phyloP scores from a whole-genome alignment of 805 yeast species.

The Nakazawaea peltata region DNA sequence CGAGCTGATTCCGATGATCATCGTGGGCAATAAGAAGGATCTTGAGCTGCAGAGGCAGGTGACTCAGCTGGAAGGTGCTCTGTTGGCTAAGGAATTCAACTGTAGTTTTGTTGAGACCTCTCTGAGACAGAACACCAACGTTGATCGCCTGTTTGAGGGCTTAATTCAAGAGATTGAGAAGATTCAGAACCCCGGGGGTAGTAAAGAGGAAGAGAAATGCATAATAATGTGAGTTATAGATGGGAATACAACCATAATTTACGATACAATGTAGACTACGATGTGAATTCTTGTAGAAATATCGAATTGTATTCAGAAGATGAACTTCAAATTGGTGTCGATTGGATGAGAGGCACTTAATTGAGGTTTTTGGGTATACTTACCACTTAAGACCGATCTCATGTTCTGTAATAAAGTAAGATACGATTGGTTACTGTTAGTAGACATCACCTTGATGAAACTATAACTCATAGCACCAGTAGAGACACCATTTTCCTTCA shows the following conservation, averaged over 20 bases:
- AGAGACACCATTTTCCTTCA: slow-evolving; percentile 50
- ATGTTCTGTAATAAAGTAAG: slow-evolving; percentile 62
- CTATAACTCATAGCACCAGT: slow-evolving; percentile 80
- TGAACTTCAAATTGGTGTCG: slow-evolving; percentile 39
- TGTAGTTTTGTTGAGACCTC: slow-evolving; percentile 41
- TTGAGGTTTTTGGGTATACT: slow-evolving; percentile 80
- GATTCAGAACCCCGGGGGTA: slow-evolving; percentile 44
- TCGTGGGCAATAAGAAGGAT: slow-evolving; percentile 47
- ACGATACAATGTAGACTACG: too few relatives aligned
- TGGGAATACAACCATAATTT: too few relatives aligned
- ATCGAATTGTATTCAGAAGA: too few relatives aligned
- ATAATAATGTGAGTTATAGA: slow-evolving; percentile 36
- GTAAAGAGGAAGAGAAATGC: slow-evolving; percentile 38
- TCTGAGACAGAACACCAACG: slow-evolving; percentile 38
- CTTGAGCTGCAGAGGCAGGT: slow-evolving; percentile 51
- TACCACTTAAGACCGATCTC: slow-evolving; percentile 50
- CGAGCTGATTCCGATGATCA: slow-evolving; percentile 38
- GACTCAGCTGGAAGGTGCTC: slow-evolving; percentile 40
- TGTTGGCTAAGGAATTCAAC: slow-evolving; percentile 33
- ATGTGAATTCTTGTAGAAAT: too few relatives aligned
- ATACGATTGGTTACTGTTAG: slow-evolving; percentile 60
- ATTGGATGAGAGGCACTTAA: slow-evolving; percentile 76
- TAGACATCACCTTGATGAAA: slow-evolving; percentile 48
- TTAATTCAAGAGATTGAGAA: slow-evolving; percentile 56
- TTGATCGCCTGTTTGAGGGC: slow-evolving; percentile 46